Evolutionary conservation across 148 eudicot species (phyloP).

Genomic region (Pharnaceum exiguum): DNA sequence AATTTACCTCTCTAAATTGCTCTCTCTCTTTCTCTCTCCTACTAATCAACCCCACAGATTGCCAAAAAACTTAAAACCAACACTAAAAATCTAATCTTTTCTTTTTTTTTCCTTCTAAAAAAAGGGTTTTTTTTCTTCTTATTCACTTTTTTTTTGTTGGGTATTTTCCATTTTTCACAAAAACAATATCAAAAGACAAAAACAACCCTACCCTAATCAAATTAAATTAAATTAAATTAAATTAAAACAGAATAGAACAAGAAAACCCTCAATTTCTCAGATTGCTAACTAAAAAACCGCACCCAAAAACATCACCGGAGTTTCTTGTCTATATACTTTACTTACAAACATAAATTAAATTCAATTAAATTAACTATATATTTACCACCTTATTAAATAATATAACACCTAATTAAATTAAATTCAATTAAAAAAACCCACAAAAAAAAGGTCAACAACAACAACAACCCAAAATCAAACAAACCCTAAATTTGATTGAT

Average conservation of each 20-base stretch:
- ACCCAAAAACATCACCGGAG: conserved; percentile 81
- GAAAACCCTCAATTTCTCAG: conserved; percentile 74
- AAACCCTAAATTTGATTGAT: background rate
- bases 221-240: too few species aligned
- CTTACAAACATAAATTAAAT: conserved; percentile 2
- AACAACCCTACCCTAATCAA: conserved; percentile 20
- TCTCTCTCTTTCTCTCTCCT: conserved; percentile 13
- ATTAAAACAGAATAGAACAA: conserved; percentile 14
- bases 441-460: too few species aligned
- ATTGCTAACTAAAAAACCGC: conserved; percentile 69
- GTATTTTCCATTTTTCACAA: background rate
- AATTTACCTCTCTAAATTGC: background rate
- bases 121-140: background rate
- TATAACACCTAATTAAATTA: too few species aligned
- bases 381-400: background rate
- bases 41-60: conserved; percentile 1
- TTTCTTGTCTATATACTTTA: conserved; percentile 20
- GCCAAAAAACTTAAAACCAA: background rate
- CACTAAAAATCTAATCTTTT: conserved; percentile 6
- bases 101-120: conserved; percentile 8
- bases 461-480: background rate
- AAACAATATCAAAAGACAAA: background rate
- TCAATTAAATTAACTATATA: conserved; percentile 13
- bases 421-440: too few species aligned
- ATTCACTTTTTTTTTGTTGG: background rate